Base-by-base conservation (phyloP, 345 rosid genomes). In the Salix dunnii region DNA sequence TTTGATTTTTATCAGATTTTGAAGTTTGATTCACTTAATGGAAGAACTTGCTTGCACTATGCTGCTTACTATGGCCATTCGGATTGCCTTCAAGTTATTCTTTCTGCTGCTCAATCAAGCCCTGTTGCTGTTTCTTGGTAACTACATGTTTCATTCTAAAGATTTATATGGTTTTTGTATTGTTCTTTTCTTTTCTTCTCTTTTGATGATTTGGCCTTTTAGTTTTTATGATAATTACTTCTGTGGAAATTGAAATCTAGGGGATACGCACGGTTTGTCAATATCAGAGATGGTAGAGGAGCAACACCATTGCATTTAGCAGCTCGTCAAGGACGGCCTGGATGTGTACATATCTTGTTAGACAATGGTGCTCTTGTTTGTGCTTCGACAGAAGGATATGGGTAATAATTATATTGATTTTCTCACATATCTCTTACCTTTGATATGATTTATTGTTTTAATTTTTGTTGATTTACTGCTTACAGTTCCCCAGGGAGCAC, bases 221-320 rank as follows among this genome's bases (percentile, higher is more conserved):
- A 58, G 28, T 58, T 58, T 23, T 23, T 58, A 23, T 23, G 27
- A 4, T 17, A 33, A 16, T 78, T 21, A 55, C 71, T 33, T 46
- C 4, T 67, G 6, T 28, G 58, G 53, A 21, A 70, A 55, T 76
- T 43, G 21, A 31, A 76, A 76, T 82, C 40, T 42, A 96, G 99
- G 99, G 99, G 99, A 72, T 94, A 86, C 80, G 91, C 95, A 3
- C 74, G 97, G 73, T 96, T 96, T 85, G 98, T 96, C 76, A 96
- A 96, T 82, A 88, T 92, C 73, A 88, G 98, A 89, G 99, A 96
- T 71, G 90, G 88, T 28, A 82, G 85, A 67, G 99, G 99, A 84
- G 98, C 98, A 0, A 94, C 98, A 4, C 98, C 99, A 4, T 84
- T 96, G 88, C 99, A 96, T 86, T 78, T 96, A 81, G 98, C 99